A percentile compares a stretch with the other conserved stretches of the same genome.
Conservation (phyloP, 495 filamentous ascomycete genomes). For the Penicillium goetzii region DNA sequence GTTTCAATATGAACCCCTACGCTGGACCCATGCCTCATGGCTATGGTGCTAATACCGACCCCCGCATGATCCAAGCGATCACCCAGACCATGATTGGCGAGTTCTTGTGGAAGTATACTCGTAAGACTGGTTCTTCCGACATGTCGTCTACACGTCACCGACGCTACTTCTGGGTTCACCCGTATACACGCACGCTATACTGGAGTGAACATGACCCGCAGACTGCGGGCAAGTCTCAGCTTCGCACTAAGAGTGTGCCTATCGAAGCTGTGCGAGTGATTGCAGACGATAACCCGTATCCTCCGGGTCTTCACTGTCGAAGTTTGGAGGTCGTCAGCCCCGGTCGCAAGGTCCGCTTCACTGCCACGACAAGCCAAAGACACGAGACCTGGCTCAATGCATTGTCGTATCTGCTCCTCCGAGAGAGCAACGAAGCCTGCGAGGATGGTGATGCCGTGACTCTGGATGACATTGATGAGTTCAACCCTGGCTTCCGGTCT, state of each 20-base stretch:
- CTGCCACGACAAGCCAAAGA: conserved; percentile 86
- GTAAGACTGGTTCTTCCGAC: conserved; percentile 81
- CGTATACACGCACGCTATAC: conserved; percentile 94
- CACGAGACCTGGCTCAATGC: conserved; percentile 99
- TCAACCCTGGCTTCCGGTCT: conserved; percentile 73
- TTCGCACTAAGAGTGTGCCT: conserved; percentile 90
- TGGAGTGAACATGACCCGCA: conserved; percentile 93
- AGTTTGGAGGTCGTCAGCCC: conserved; percentile 90
- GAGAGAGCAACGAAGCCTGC: conserved; percentile 63
- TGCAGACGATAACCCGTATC: conserved; percentile 94
- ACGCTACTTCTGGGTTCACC: conserved; percentile 98
- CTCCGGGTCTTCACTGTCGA: conserved; percentile 91
- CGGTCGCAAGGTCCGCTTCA: conserved; percentile 86
- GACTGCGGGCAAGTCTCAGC: conserved; percentile 71
- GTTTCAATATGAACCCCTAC: conserved; percentile 75
- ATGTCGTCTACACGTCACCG: conserved; percentile 88
- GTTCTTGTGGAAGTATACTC: conserved; percentile 98
- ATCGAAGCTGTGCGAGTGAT: conserved; percentile 93
- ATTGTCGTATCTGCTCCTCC: conserved; percentile 85
- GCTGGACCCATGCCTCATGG: conserved; percentile 61
- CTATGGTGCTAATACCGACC: conserved; percentile 69
- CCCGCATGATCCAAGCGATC: conserved; percentile 98
- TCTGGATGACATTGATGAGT: conserved; percentile 82
- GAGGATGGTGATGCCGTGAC: conserved; percentile 67
- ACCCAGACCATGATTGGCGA: conserved; percentile 99